Evolutionary conservation across 805 yeast species (phyloP), one percentile per base, ranked within the genome.

Genomic region (Metschnikowia peoriensis): DNA sequence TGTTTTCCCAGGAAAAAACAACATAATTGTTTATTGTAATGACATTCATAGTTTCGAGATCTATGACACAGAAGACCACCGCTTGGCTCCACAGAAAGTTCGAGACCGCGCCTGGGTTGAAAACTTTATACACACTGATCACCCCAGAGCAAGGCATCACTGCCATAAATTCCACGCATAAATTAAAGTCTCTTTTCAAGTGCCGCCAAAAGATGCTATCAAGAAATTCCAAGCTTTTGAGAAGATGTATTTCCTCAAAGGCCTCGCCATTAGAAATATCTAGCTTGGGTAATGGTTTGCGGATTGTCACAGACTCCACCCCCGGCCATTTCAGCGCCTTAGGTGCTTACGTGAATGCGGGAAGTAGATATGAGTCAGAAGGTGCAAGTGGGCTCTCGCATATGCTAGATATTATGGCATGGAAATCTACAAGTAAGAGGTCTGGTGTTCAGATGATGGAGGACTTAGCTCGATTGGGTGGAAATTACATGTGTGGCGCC

Each of bases 311-410:
- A 3, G 94, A 90, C 54, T 84, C 88, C 42, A 80, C 87, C 0
- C 94, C 97, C 1, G 91, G 96, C 39, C 96, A 92, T 68, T 94
- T 94, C 66, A 80, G 93, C 52, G 96, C 97, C 0, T 69, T 92
- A 43, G 98, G 98, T 1, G 79, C 93, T 43, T 94, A 89, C 64
- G 79, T 94, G 6, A 86, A 88, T 63, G 96, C 96, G 1, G 99
- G 99, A 1, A 86, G 97, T 2, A 78, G 98, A 46, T 90, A 76
- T 65, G 98, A 94, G 69, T 74, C 77, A 32, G 68, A 74, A 2
- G 58, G 63, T 28, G 75, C 72, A 2, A 79, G 83, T 38, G 99
- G 99, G 0, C 75, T 86, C 45, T 84, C 96, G 6, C 98, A 94
- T 67, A 70, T 94, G 29, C 72, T 85, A 62, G 98, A 93, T 66